These are phyloP conservation scores for Tuber microsphaerosporum DNA, from an alignment of 495 filamentous ascomycete genomes.

Conservation along the genomic window DNA sequence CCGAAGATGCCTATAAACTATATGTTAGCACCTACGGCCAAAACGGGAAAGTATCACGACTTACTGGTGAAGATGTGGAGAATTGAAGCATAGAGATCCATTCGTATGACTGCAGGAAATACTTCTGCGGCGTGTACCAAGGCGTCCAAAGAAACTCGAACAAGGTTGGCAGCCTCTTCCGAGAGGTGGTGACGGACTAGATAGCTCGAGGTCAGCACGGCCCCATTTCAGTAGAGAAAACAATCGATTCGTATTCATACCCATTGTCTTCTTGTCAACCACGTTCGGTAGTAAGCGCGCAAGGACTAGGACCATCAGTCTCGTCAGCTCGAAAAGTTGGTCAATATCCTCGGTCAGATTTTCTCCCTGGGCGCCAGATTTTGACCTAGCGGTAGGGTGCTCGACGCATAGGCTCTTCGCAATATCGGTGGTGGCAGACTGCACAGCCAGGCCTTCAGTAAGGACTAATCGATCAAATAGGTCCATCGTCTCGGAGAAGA, in stretches of 20 bases:
- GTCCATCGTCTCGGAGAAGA: conserved; percentile 97
- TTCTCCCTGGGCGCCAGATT: conserved; percentile 57
- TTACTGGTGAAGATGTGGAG: conserved; percentile 82
- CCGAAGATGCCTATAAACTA: conserved; percentile 59
- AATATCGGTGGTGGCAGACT: conserved; percentile 85
- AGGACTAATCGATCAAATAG: conserved; percentile 85
- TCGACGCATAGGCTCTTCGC: conserved; percentile 79
- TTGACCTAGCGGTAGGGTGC: conserved; percentile 77
- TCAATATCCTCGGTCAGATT: conserved; percentile 93
- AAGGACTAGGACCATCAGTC: conserved; percentile 89
- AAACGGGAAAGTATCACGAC: neutral
- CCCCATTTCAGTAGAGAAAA: conserved; percentile 12
- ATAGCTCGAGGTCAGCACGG: conserved; percentile 3
- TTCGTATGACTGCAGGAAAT: conserved; percentile 92
- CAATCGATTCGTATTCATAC: conserved; percentile 27
- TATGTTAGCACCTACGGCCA: conserved; percentile 6
- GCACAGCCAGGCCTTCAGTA: conserved; percentile 83
- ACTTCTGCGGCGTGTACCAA: conserved; percentile 90
- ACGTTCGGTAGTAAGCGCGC: conserved; percentile 81
- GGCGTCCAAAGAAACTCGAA: conserved; percentile 70
- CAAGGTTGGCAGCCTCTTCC: conserved; percentile 76
- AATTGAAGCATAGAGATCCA: conserved; percentile 92
- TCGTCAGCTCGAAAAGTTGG: conserved; percentile 91
- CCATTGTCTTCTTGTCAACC: conserved; percentile 56
- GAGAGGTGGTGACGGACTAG: conserved; percentile 63